A percentile compares a stretch with the other conserved stretches of the same genome.
Conservation (phyloP, 208 protist species). For the Phytomonas sp. region DNA sequence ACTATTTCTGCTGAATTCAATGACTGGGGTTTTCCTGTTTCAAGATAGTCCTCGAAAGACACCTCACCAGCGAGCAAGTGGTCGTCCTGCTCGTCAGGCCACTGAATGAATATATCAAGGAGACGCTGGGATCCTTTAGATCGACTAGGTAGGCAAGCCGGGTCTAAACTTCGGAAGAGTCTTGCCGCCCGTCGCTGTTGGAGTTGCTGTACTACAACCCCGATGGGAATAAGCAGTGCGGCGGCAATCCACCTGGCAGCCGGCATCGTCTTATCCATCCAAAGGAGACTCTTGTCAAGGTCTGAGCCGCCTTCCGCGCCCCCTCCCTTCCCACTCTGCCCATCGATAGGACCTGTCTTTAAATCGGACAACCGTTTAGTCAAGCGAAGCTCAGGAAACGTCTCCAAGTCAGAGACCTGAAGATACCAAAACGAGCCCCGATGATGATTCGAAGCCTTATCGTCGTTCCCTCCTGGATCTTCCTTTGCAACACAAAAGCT, state of each 20-base stretch:
- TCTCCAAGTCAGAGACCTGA: neutral
- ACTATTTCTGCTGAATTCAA: neutral
- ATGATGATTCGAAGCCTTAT: neutral
- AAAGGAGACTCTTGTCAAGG: slow-evolving; percentile 16
- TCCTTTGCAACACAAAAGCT: neutral
- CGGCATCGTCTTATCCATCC: slow-evolving; percentile 59
- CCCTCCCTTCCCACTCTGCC: too few relatives aligned
- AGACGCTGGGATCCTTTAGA: neutral
- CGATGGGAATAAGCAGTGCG: slow-evolving; percentile 66
- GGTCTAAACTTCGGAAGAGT: slow-evolving; percentile 18
- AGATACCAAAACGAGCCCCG: neutral
- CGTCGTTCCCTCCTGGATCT: neutral
- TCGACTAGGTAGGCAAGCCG: neutral
- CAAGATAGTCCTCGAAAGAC: neutral
- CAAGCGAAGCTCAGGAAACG: neutral
- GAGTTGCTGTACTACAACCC: slow-evolving; percentile 51
- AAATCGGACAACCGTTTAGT: neutral
- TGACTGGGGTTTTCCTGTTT: neutral
- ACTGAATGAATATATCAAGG: neutral
- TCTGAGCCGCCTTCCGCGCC: neutral
- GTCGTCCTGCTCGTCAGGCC: neutral
- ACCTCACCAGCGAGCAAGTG: neutral
- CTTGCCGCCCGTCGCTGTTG: slow-evolving; percentile 44
- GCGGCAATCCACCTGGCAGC: slow-evolving; percentile 71
- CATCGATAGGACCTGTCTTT: neutral